Conservation (phyloP, 2,329 filamentous ascomycete species). For the Ophiostoma triangulosporum region DNA sequence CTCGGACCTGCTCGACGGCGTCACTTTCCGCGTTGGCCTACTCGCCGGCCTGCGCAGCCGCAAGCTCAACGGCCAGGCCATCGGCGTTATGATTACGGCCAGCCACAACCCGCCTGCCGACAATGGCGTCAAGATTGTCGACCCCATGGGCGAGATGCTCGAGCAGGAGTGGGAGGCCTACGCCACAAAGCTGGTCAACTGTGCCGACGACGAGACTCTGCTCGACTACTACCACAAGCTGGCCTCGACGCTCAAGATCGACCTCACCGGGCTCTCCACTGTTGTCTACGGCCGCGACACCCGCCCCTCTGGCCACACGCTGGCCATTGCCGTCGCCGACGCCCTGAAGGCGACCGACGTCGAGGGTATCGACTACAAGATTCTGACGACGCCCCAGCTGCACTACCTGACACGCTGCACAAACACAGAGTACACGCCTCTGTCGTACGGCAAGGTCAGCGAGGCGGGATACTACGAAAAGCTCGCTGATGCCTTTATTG, state of each 20-base stretch:
- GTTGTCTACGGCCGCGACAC: slow-evolving; percentile 90
- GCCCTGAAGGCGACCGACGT: slow-evolving; percentile 64
- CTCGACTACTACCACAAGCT: slow-evolving; percentile 64
- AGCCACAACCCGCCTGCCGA: slow-evolving; percentile 84
- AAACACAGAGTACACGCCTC: slow-evolving; percentile 80
- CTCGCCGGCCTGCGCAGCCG: slow-evolving; percentile 79
- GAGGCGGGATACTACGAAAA: slow-evolving; percentile 95
- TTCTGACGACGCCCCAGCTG: slow-evolving; percentile 91
- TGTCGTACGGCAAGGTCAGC: slow-evolving; percentile 77
- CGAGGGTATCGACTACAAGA: slow-evolving; percentile 72
- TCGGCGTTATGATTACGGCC: slow-evolving; percentile 93
- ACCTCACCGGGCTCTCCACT: slow-evolving; percentile 54
- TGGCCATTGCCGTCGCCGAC: slow-evolving; percentile 66
- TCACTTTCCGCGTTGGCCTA: slow-evolving; percentile 84
- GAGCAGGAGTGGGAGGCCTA: slow-evolving; percentile 89
- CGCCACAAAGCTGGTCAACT: slow-evolving; percentile 82
- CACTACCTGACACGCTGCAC: slow-evolving; percentile 92
- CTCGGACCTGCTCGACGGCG: slow-evolving; percentile 72
- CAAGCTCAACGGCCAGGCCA: slow-evolving; percentile 78
- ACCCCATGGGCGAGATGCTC: slow-evolving; percentile 96
- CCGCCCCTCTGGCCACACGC: slow-evolving; percentile 73
- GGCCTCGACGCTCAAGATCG: slow-evolving; percentile 62
- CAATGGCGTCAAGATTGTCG: slow-evolving; percentile 91
- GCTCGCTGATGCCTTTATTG: slow-evolving; percentile 69
- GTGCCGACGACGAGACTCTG: slow-evolving; percentile 59